Base-by-base conservation (phyloP, 345 rosid species). In the Aquilaria yunnanensis region DNA sequence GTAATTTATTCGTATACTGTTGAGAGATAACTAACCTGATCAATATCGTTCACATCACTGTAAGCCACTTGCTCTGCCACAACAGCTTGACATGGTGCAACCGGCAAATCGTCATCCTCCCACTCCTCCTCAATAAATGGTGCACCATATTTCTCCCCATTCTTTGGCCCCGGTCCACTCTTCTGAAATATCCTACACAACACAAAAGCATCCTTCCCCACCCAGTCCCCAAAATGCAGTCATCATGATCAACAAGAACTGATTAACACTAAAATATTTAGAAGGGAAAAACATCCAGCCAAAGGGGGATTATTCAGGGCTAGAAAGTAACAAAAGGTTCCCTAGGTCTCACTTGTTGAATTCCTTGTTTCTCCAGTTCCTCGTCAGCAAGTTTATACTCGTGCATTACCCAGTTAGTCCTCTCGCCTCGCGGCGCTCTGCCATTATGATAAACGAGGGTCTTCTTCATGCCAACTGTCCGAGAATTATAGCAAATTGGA, bases 341-440 rank as follows among this genome's bases (percentile, higher is more conserved):
- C 37, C 10, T 47, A 68, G 5, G 43, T 54, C 89, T 85, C 79
- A 93, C 99, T 61, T 83, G 92, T 1, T 76, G 72, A 66, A 86
- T 61, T 70, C 86, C 86, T 16, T 70, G 70, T 73, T 81, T 85
- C 52, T 59, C 78, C 60, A 90, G 59, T 16, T 82, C 83, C 56
- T 86, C 80, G 59, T 85, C 92, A 45, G 75, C 66, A 49, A 94
- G 77, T 14, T 95, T 84, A 64, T 90, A 94, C 81, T 94, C 97
- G 2, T 94, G 99, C 99, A 94, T 94, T 50, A 94, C 99, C 99
- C 99, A 94, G 69, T 90, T 90, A 14, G 83, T 69, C 5, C 97
- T 83, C 72, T 83, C 79, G 14, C 97, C 96, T 46, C 76, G 83
- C 3, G 99, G 99, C 66, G 99, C 97, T 59, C 96, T 81, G 5